Evolutionary conservation across 208 protist species (phyloP).

Genomic region (Angomonas ambiguus): DNA sequence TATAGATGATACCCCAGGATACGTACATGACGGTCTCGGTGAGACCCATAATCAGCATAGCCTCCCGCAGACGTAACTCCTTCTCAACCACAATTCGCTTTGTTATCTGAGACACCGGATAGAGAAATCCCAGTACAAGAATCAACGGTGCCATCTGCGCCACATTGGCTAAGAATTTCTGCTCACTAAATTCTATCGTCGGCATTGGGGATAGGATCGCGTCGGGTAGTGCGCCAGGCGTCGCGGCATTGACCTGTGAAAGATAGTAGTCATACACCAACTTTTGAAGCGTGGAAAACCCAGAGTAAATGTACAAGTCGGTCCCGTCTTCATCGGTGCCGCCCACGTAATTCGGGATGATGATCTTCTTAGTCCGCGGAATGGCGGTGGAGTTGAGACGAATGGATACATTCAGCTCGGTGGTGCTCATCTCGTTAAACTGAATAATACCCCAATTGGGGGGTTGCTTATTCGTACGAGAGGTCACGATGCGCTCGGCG

Average conservation of each 20-base stretch:
- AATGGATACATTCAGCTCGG: slow-evolving; percentile 32
- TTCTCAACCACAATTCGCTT: slow-evolving; percentile 83
- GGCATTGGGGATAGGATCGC: slow-evolving; percentile 36
- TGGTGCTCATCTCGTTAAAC: slow-evolving; percentile 23
- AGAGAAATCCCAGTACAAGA: slow-evolving; percentile 69
- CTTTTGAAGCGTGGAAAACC: slow-evolving; percentile 50
- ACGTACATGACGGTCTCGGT: slow-evolving; percentile 56
- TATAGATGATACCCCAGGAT: slow-evolving; percentile 52
- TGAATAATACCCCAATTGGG: slow-evolving; percentile 44
- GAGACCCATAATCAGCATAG: slow-evolving; percentile 86
- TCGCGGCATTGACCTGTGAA: background rate
- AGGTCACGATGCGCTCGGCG: slow-evolving; percentile 11
- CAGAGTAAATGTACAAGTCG: slow-evolving; percentile 39
- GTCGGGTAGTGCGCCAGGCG: background rate
- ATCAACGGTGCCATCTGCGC: slow-evolving; percentile 50
- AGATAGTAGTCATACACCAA: slow-evolving; percentile 39
- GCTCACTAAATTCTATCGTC: slow-evolving; percentile 22
- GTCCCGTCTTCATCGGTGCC: slow-evolving; percentile 8
- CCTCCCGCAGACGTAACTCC: slow-evolving; percentile 74
- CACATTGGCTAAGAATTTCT: slow-evolving; percentile 28
- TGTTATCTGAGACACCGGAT: slow-evolving; percentile 69
- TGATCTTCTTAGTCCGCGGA: slow-evolving; percentile 8
- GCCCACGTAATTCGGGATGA: slow-evolving; percentile 24
- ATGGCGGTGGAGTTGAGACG: slow-evolving; percentile 36
- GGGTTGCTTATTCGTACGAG: slow-evolving; percentile 1